phyloP scores from a whole-genome alignment of 345 rosid species.

The Camelina sativa region DNA sequence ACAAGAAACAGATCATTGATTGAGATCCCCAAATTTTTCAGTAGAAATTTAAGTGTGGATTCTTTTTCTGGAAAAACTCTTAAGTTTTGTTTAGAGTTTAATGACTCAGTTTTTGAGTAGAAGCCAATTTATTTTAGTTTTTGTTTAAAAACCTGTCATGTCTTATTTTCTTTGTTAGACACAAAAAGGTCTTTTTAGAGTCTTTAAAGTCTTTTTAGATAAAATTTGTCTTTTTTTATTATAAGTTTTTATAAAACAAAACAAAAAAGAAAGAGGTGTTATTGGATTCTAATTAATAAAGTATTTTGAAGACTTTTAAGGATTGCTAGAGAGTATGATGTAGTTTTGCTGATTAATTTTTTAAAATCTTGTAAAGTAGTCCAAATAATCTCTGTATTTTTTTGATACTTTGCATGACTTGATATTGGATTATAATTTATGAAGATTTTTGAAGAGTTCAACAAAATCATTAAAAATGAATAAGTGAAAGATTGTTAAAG shows the following conservation, averaged over 20 bases:
- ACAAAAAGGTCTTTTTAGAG: background rate
- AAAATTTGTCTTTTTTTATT: background rate
- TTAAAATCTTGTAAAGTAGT: no score
- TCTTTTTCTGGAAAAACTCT: slow-evolving; percentile 1
- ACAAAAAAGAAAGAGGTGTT: background rate
- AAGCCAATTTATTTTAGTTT: background rate
- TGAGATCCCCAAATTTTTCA: background rate
- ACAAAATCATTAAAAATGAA: no score
- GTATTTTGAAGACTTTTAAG: no score
- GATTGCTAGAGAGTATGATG: no score
- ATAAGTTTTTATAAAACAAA: background rate
- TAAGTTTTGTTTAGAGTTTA: background rate
- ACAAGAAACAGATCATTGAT: background rate
- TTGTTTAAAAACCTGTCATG: slow-evolving; percentile 14
- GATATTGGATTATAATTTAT: no score
- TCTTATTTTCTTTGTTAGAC: background rate
- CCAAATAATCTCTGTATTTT: no score
- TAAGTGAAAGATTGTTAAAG: no score
- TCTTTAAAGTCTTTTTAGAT: background rate
- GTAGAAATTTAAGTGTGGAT: slow-evolving; percentile 15
- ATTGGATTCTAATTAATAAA: no score
- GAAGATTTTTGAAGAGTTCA: no score
- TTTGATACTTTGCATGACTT: no score
- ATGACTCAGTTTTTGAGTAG: background rate
- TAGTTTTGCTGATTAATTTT: no score